phyloP scores from a whole-genome alignment of 441 rosid genomes.

The Biscutella laevigata region DNA sequence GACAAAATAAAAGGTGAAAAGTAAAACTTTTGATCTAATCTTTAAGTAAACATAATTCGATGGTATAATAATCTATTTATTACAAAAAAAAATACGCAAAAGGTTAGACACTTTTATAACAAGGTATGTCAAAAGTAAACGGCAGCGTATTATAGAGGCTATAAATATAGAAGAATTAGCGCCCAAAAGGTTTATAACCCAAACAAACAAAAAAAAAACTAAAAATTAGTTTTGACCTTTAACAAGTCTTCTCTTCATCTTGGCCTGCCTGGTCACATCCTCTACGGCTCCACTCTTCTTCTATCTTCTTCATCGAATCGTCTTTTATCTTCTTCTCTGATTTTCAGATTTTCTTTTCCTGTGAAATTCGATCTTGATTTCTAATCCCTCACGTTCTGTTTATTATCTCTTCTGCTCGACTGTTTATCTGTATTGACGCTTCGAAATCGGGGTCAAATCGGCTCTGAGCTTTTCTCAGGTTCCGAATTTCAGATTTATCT shows the following conservation, averaged over 20 bases:
- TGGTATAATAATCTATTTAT: too few species aligned
- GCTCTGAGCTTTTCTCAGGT: conserved; percentile 13
- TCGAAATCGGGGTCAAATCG: conserved; percentile 17
- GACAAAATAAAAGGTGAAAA: conserved; percentile 13
- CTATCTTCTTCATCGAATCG: conserved; percentile 8
- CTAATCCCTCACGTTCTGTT: neutral
- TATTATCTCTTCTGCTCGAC: neutral
- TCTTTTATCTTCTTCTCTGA: neutral
- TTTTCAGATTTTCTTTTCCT: neutral
- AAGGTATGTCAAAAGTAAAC: neutral
- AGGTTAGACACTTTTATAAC: neutral
- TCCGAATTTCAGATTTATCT: conserved; percentile 25
- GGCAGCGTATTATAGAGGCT: neutral
- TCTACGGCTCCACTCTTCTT: conserved; percentile 24
- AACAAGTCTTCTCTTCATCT: conserved; percentile 4
- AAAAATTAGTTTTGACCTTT: neutral
- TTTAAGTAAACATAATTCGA: too few species aligned
- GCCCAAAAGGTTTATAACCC: conserved; percentile 24
- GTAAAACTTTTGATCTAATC: too few species aligned
- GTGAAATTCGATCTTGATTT: neutral
- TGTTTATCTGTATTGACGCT: neutral
- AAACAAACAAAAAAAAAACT: neutral
- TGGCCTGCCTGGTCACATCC: conserved; percentile 20
- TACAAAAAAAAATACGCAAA: neutral
- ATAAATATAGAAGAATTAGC: conserved; percentile 17